These are phyloP conservation scores for Holtermannia corniformis DNA, from an alignment of 768 basidiomycete species.

Conservation along the genomic window DNA sequence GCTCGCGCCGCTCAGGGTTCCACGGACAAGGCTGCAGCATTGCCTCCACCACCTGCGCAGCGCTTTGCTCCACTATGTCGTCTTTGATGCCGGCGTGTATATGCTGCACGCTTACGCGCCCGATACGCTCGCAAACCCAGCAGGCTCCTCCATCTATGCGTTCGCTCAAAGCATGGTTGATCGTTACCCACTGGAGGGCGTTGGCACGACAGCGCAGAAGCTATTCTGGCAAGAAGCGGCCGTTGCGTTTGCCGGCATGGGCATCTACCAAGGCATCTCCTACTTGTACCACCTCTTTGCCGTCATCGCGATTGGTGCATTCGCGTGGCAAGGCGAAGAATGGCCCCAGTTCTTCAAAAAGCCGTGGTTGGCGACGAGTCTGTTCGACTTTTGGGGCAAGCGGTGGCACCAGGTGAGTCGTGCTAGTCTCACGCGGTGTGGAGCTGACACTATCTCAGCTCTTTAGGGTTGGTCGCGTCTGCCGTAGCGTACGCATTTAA, in stretches of 20 bases:
- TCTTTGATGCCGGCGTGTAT: slow-evolving; percentile 19
- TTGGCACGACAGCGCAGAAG: slow-evolving; percentile 4
- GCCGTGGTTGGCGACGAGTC: slow-evolving; percentile 28
- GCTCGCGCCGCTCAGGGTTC: background rate
- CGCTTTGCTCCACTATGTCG: slow-evolving; percentile 11
- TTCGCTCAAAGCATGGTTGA: slow-evolving; percentile 13
- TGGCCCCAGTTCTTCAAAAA: slow-evolving; percentile 33
- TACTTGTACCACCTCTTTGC: slow-evolving; percentile 21
- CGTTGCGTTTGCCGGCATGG: slow-evolving; percentile 5
- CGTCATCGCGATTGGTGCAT: slow-evolving; percentile 9
- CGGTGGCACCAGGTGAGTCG: slow-evolving; percentile 38
- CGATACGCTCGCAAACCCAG: slow-evolving; percentile 12
- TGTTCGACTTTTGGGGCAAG: slow-evolving; percentile 38
- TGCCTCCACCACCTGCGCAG: slow-evolving; percentile 11
- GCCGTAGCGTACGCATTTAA: no score
- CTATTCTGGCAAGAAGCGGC: slow-evolving; percentile 9
- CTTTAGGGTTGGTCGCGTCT: background rate
- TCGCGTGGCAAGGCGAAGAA: slow-evolving; percentile 23
- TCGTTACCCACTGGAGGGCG: slow-evolving; percentile 9
- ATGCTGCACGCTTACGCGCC: slow-evolving; percentile 16
- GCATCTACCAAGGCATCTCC: slow-evolving; percentile 18
- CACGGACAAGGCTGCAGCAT: slow-evolving; percentile 15
- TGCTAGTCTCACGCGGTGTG: background rate
- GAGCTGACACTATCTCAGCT: background rate
- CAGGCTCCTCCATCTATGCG: slow-evolving; percentile 5